Evolutionary conservation across 768 basidiomycete species (phyloP).

Genomic region (Paxillus involutus): DNA sequence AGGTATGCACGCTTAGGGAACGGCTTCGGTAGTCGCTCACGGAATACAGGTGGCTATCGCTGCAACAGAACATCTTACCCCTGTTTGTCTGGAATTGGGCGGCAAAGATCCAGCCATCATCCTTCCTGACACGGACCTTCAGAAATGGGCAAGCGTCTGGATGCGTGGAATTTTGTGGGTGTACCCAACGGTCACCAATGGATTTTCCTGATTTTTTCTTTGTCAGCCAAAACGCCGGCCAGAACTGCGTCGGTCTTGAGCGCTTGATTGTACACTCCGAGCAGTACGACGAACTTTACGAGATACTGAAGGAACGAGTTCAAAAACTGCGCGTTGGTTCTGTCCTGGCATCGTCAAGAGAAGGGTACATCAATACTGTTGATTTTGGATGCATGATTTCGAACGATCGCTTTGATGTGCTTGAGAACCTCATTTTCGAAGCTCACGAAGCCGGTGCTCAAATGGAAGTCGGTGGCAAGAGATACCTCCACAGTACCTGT

Average conservation of each 20-base stretch:
- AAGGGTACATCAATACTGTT: conserved; percentile 68
- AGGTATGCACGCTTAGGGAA: conserved; percentile 41
- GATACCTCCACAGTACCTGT: conserved; percentile 64
- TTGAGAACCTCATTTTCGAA: conserved; percentile 67
- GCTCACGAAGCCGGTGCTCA: conserved; percentile 70
- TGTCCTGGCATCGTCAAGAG: conserved; percentile 62
- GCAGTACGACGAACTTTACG: conserved; percentile 75
- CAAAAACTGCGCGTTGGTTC: conserved; percentile 75
- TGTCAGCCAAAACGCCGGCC: conserved; percentile 84
- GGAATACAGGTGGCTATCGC: conserved; percentile 69
- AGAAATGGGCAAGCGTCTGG: conserved; percentile 78
- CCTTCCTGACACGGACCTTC: conserved; percentile 79
- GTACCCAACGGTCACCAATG: conserved; percentile 28
- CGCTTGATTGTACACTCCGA: conserved; percentile 81
- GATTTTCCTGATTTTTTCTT: not conserved
- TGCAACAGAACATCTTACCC: conserved; percentile 85
- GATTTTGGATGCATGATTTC: conserved; percentile 92
- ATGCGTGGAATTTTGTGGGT: conserved; percentile 88
- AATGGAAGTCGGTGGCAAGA: conserved; percentile 62
- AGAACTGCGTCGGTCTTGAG: conserved; percentile 98
- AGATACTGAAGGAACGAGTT: conserved; percentile 62
- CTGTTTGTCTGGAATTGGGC: conserved; percentile 91
- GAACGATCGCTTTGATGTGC: conserved; percentile 62
- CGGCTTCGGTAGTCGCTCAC: not conserved
- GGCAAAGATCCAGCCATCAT: conserved; percentile 94